Evolutionary conservation across 371 early-diverging fungal genomes (phyloP).

Genomic region (Circinella umbellata): DNA sequence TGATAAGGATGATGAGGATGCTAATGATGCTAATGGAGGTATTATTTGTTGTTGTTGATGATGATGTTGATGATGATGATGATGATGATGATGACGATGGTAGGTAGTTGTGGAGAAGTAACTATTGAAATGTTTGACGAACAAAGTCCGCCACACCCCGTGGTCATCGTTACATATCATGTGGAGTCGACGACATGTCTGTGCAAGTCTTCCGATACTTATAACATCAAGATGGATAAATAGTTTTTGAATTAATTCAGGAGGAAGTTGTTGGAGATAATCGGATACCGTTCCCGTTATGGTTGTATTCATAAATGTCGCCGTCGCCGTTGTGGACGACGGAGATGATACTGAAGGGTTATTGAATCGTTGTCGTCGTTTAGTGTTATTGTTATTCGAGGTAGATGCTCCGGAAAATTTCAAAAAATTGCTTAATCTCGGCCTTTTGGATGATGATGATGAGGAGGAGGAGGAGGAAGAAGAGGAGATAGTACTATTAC

Average conservation of each 20-base stretch:
- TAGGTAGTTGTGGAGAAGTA: constrained; percentile 4
- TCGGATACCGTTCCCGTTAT: not conserved
- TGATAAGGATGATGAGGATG: not conserved
- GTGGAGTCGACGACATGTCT: constrained; percentile 26
- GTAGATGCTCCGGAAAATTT: constrained; percentile 9
- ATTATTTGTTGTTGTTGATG: not conserved
- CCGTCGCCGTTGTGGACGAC: not conserved
- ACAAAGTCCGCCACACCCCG: constrained; percentile 32
- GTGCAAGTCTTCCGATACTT: constrained; percentile 29
- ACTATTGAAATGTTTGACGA: constrained; percentile 24
- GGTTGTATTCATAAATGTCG: not conserved
- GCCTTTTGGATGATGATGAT: not conserved
- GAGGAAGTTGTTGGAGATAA: constrained; percentile 24
- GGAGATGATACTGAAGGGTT: not conserved
- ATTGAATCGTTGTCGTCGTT: not conserved
- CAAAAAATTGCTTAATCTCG: constrained; percentile 6
- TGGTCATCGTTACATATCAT: constrained; percentile 23
- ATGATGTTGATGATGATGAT: not conserved
- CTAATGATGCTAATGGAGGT: not conserved
- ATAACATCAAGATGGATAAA: constrained; percentile 29
- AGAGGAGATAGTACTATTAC: not conserved
- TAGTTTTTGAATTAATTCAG: constrained; percentile 33
- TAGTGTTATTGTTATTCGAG: not conserved
- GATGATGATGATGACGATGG: too few species aligned
- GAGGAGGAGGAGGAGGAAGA: not conserved